Evolutionary conservation across 805 yeast genomes (phyloP).

Genomic region (Metschnikowia orientalis): DNA sequence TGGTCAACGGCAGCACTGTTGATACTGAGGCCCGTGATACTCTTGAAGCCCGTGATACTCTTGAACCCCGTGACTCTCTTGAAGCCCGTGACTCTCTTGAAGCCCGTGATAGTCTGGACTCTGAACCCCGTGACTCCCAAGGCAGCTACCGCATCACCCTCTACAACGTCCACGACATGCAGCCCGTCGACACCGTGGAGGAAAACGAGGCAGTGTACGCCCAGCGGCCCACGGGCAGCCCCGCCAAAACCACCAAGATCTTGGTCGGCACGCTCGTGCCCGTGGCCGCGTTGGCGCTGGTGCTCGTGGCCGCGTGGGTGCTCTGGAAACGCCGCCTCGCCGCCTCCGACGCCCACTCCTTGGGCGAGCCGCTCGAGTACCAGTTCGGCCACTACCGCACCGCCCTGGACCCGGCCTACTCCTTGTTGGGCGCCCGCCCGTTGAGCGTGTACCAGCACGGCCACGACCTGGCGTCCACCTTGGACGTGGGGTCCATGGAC

Average conservation of each 20-base stretch:
- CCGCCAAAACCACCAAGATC: constrained; percentile 22
- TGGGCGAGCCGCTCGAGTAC: constrained; percentile 13
- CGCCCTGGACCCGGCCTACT: constrained; percentile 14
- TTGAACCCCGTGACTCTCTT: too few relatives aligned
- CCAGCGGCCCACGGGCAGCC: constrained; percentile 8
- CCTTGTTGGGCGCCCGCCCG: constrained; percentile 11
- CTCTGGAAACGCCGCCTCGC: constrained; percentile 9
- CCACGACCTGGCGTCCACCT: constrained; percentile 33
- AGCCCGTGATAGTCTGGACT: too few relatives aligned
- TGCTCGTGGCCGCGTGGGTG: constrained; percentile 6
- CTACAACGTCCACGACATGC: constrained; percentile 36
- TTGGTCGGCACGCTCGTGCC: constrained; percentile 39
- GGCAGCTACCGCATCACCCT: constrained; percentile 34
- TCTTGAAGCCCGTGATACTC: too few relatives aligned
- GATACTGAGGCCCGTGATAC: too few relatives aligned
- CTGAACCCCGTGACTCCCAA: too few relatives aligned
- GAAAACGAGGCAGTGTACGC: constrained; percentile 18
- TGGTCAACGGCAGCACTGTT: constrained; percentile 28
- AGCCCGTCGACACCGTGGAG: constrained; percentile 25
- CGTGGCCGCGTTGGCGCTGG: constrained; percentile 21
- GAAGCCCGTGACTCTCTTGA: too few relatives aligned
- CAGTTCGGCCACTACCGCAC: constrained; percentile 18
- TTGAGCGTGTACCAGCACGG: constrained; percentile 11
- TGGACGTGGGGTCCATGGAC: constrained; percentile 46
- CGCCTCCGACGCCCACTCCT: constrained; percentile 5